Evolutionary conservation across 768 basidiomycete genomes (phyloP).

Genomic region (Leccinum uliginosum): DNA sequence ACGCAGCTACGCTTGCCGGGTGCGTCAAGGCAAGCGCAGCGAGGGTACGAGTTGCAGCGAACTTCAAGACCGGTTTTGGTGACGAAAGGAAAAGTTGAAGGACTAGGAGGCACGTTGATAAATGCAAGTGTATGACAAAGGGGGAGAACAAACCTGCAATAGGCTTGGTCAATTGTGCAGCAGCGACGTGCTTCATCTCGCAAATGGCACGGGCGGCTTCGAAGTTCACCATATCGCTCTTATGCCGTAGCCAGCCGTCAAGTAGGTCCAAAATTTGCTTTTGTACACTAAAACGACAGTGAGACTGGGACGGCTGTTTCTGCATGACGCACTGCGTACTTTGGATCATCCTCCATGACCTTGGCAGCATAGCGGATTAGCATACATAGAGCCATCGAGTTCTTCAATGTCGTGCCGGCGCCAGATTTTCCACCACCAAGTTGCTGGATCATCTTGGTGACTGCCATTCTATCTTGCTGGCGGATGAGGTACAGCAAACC

Average conservation of each 20-base stretch:
- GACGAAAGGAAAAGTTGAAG: constrained; percentile 95
- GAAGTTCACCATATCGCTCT: constrained; percentile 99
- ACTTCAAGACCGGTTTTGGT: constrained; percentile 92
- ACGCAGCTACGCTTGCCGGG: constrained; percentile 80
- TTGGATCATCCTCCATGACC: constrained; percentile 97
- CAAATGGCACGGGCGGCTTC: constrained; percentile 97
- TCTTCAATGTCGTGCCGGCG: constrained; percentile 80
- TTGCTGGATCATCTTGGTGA: constrained; percentile 99
- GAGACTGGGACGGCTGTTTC: not conserved
- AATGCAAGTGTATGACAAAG: not conserved
- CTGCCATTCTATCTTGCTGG: constrained; percentile 97
- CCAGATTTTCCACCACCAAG: constrained; percentile 86
- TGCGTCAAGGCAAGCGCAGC: constrained; percentile 84
- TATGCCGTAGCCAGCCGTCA: constrained; percentile 94
- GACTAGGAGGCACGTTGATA: constrained; percentile 43
- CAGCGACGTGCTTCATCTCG: constrained; percentile 84
- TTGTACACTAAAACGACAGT: constrained; percentile 57
- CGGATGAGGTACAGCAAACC: constrained; percentile 92
- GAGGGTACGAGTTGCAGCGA: constrained; percentile 94
- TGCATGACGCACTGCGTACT: constrained; percentile 51
- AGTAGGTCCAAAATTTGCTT: constrained; percentile 90
- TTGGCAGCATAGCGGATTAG: constrained; percentile 97
- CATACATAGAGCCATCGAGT: constrained; percentile 98
- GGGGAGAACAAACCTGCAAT: constrained; percentile 66
- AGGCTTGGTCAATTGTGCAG: constrained; percentile 76